phyloP scores from a whole-genome alignment of 768 basidiomycete species.

The Suillus lakei region DNA sequence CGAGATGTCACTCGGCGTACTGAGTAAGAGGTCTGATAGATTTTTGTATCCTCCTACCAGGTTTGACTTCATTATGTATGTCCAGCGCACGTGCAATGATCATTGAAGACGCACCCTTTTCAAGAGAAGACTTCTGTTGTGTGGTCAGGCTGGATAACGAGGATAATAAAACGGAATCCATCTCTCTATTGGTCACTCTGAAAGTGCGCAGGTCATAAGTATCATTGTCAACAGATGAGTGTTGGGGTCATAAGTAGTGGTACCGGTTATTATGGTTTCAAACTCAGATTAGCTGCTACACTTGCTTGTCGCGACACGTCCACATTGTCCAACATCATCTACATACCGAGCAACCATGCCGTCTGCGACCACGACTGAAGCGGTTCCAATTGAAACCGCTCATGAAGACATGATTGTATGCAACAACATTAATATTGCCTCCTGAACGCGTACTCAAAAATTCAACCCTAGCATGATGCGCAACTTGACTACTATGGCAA shows the following conservation, averaged over 20 bases:
- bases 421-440: background rate
- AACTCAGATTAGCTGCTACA: background rate
- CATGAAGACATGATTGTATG: constrained; percentile 98
- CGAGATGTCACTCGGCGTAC: constrained; percentile 54
- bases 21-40: constrained; percentile 55
- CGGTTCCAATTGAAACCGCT: constrained; percentile 88
- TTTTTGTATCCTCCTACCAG: constrained; percentile 52
- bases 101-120: constrained; percentile 36
- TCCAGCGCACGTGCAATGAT: background rate
- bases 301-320: constrained; percentile 2
- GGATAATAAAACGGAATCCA: constrained; percentile 13
- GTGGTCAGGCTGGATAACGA: constrained; percentile 30
- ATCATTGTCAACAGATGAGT: background rate
- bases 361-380: constrained; percentile 61
- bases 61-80: background rate
- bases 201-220: background rate
- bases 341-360: constrained; percentile 31
- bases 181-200: background rate
- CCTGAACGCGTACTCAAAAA: background rate
- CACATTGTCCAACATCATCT: background rate
- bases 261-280: background rate
- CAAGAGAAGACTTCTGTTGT: constrained; percentile 39
- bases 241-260: background rate
- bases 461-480: constrained; percentile 84
- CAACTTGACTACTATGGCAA: constrained; percentile 98